Evolutionary conservation across 352 stramenopile genomes (phyloP).

Genomic region (Poterioochromonas sp.): DNA sequence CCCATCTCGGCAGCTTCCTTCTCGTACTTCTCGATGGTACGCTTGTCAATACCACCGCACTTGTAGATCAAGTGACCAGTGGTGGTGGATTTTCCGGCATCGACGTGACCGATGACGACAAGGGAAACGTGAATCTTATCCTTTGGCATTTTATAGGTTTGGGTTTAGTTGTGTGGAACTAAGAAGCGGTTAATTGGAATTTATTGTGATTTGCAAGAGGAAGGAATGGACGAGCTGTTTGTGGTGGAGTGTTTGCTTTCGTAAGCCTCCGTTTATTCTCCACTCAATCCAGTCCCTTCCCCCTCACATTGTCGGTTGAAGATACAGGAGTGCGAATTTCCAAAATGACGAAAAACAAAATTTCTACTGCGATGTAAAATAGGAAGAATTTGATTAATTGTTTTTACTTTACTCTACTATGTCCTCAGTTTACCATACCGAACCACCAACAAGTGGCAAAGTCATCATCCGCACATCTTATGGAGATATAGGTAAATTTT

Average conservation of each 20-base stretch:
- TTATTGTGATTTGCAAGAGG: too few species aligned
- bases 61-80: conserved; percentile 98
- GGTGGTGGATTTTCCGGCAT: conserved; percentile 96
- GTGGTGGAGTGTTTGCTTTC: too few species aligned
- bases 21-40: conserved; percentile 97
- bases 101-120: conserved; percentile 89
- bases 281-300: too few species aligned
- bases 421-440: conserved; percentile 92
- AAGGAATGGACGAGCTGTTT: too few species aligned
- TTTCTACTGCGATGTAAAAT: too few species aligned
- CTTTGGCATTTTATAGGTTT: conserved; percentile 42
- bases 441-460: conserved; percentile 86
- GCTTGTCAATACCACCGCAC: conserved; percentile 94
- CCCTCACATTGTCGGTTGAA: too few species aligned
- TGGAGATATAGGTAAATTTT: conserved; percentile 76
- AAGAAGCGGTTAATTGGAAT: too few species aligned
- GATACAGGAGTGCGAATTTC: too few species aligned
- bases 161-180: background rate
- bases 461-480: conserved; percentile 91
- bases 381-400: too few species aligned
- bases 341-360: too few species aligned
- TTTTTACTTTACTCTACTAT: conserved; percentile 50
- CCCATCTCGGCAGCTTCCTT: conserved; percentile 91
- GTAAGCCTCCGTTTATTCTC: too few species aligned
- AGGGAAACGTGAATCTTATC: conserved; percentile 77